Base-by-base conservation (phyloP, 352 stramenopile species). In the Phytophthora citrophthora region DNA sequence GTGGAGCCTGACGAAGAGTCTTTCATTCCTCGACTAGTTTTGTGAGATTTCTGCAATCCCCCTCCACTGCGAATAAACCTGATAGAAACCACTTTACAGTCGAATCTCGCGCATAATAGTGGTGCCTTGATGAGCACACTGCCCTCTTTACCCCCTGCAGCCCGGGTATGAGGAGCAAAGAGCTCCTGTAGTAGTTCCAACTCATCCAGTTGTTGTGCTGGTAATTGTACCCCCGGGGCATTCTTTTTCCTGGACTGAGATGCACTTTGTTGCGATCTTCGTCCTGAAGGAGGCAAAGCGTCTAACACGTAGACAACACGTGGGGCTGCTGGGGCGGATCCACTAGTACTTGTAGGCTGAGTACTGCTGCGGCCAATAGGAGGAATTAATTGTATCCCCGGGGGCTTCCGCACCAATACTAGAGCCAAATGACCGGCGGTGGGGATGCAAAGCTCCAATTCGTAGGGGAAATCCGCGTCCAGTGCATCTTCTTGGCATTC, bases 241-340 rank as follows among this genome's bases (percentile, higher is more conserved):
- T 57, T 81, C 8, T 51, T 74, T 67, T 72, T 88, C 62, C 46
- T 59, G 27, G 39, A 49, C 43, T 66, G 36, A 11, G 49, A 20
- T 15, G 43, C 1, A 44, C 23, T 60, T 51, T 11, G 70, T 45
- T 1, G 70, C 45, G 10, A 36, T 6, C 44, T 34, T 15, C 57
- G 46, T 12, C 51, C 48, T 13, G 66, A 69, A 16, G 82, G 84
- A 11, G 86, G 83, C 7, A 94, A 65, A 10, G 86, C 86, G 48
- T 94, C 86, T 36, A 94, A 52, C 18, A 93, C 86, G 65, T 82
- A 91, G 4, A 94, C 77, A 24, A 94, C 84, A 24, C 61, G 61
- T 54, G 57, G 55, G 41, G 49, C 63, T 41, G 57, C 39, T 27
- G 67, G 55, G 9, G 54, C 47, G 26, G 53, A 8, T 6, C 39